Base-by-base conservation (phyloP, 176 grass and related monocot species). In the Bromus sterilis region DNA sequence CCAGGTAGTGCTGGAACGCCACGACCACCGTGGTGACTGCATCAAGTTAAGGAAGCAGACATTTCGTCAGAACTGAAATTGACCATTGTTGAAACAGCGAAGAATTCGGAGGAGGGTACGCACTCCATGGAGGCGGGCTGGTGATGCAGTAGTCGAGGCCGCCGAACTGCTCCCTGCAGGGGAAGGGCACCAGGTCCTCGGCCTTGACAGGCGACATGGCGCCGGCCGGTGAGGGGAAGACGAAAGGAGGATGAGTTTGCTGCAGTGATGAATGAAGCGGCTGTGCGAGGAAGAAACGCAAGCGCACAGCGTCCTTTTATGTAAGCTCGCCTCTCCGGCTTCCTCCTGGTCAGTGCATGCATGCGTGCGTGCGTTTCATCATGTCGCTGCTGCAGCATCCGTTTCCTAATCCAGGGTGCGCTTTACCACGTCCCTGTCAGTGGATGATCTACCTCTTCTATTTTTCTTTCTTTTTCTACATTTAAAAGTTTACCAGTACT, bases 131-230 rank as follows among this genome's bases (percentile, higher is more conserved):
- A 21, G 95, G 95, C 30, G 95, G 92, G 55, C 95, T 98, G 40
- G 90, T 95, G 84, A 98, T 89, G 88, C 95, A 98, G 88, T 70
- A 98, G 78, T 95, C 92, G 78, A 98, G 40, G n/a, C 78, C 92
- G 31, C 7, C 55, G 34, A 91, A 91, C 87, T 98, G 92, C 90
- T 95, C 90, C 31, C 74, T 83, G 44, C 76, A 9, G 78, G 74
- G 57, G 79, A 76, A 84, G 29, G 86, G 82, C 21, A 86, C 88
- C 67, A 94, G 87, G 6, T 94, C 92, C 25, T 91, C 92, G 20
- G 63, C 83, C 86, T 94, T 94, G 49, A 37, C 46, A 30, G 77
- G 81, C 8, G 85, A 10, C 87, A 89, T 89, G 62, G 5, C 7
- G 66, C 64, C 77, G 30, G 31, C 55, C 28, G 35, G 29, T 28